Evolutionary conservation across 306 rosid species (phyloP).

Genomic region (Prunus armeniaca): DNA sequence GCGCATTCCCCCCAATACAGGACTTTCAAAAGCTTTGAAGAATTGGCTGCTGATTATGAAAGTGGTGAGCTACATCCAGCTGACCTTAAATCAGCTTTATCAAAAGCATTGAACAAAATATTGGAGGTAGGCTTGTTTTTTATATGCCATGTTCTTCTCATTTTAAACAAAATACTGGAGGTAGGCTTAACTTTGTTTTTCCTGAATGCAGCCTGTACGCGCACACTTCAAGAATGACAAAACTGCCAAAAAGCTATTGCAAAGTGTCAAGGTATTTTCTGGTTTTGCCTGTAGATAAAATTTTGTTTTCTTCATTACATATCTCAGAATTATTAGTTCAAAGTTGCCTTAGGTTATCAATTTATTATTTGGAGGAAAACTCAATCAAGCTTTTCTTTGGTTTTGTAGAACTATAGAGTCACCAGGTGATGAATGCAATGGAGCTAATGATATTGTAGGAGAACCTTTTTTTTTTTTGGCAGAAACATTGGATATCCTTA

Average conservation of each 20-base stretch:
- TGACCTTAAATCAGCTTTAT: constrained; percentile 71
- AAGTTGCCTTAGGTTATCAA: background rate
- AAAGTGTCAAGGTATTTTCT: constrained; percentile 62
- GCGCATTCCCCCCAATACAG: constrained; percentile 20
- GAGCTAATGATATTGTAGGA: background rate
- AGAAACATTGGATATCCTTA: background rate
- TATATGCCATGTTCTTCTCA: background rate
- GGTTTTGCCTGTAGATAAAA: background rate
- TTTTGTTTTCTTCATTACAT: too few species aligned
- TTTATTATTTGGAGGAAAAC: background rate
- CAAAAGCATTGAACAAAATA: constrained; percentile 71
- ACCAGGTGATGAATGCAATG: constrained; percentile 7
- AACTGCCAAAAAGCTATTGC: constrained; percentile 65
- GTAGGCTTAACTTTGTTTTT: constrained; percentile 8
- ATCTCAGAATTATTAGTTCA: background rate
- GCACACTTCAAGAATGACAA: constrained; percentile 64
- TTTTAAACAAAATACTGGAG: background rate
- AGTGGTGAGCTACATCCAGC: constrained; percentile 70
- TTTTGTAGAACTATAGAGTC: constrained; percentile 6
- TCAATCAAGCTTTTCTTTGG: constrained; percentile 1
- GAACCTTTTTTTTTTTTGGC: background rate
- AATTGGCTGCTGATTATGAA: constrained; percentile 53
- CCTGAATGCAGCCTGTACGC: constrained; percentile 68
- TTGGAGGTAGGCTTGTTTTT: constrained; percentile 52
- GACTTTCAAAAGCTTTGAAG: constrained; percentile 60